Evolutionary conservation across 2,329 filamentous ascomycete genomes (phyloP).

Genomic region (Shiraia sp.): DNA sequence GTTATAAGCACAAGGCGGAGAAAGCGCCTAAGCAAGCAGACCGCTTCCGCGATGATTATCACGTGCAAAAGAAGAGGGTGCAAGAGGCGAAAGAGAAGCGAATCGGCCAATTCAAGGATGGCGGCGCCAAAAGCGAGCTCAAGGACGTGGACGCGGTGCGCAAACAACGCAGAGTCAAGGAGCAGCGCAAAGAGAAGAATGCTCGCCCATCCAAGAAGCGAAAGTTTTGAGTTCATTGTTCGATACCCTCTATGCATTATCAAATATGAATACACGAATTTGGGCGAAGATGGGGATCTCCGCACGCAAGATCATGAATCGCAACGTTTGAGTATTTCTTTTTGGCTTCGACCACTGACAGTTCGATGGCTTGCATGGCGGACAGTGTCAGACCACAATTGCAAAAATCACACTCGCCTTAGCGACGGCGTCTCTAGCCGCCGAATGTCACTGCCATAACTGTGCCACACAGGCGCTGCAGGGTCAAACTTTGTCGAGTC

Average conservation of each 20-base stretch:
- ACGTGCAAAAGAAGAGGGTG: conserved; percentile 86
- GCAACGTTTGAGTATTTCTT: neutral
- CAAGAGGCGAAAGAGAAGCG: conserved; percentile 85
- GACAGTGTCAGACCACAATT: conserved; percentile 12
- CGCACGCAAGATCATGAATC: neutral
- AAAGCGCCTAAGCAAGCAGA: conserved; percentile 92
- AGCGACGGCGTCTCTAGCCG: neutral
- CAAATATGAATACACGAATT: conserved; percentile 9
- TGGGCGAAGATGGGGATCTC: neutral
- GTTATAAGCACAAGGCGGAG: conserved; percentile 85
- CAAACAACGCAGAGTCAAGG: conserved; percentile 76
- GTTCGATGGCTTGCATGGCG: neutral
- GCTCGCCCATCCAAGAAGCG: conserved; percentile 73
- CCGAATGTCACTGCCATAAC: conserved; percentile 14
- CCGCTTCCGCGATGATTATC: conserved; percentile 87
- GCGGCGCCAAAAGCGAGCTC: conserved; percentile 74
- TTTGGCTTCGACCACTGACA: no score
- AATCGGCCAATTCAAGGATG: conserved; percentile 73
- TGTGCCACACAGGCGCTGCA: conserved; percentile 24
- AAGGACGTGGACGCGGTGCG: conserved; percentile 82
- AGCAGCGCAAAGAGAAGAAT: conserved; percentile 83
- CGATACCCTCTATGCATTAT: conserved; percentile 11
- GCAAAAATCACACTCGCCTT: conserved; percentile 1
- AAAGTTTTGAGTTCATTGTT: conserved; percentile 39
- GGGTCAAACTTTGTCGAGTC: conserved; percentile 14